Conservation (phyloP, 805 yeast species). For the Monosporozyma solicola region DNA sequence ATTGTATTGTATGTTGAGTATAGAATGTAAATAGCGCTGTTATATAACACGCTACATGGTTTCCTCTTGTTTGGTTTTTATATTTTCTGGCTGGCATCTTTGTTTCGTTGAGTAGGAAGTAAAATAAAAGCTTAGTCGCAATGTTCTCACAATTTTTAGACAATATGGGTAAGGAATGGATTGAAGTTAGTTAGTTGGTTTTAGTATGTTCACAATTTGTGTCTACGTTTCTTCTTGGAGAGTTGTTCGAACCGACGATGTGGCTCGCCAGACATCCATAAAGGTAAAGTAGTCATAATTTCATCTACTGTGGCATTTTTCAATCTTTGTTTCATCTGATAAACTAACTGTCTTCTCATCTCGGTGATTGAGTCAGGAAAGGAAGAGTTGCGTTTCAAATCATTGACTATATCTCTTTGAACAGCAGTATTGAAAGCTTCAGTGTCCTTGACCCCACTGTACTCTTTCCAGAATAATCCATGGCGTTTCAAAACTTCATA, state of each 20-base stretch:
- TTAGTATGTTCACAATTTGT: constrained; percentile 3
- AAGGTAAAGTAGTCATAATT: constrained; percentile 17
- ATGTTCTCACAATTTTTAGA: no score
- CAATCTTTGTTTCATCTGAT: constrained; percentile 2
- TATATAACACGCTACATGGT: no score
- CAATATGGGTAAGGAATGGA: background rate
- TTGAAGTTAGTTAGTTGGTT: background rate
- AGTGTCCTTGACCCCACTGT: background rate
- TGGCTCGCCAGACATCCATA: constrained; percentile 22
- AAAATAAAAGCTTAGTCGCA: no score
- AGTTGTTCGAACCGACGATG: constrained; percentile 15
- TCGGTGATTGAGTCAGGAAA: constrained; percentile 34
- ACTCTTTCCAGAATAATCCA: background rate
- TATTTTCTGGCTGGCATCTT: no score
- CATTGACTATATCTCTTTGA: constrained; percentile 17
- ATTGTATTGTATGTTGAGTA: no score
- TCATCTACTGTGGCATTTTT: constrained; percentile 14
- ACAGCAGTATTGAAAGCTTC: background rate
- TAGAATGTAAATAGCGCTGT: no score
- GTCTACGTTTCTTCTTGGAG: constrained; percentile 10
- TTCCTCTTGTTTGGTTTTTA: no score
- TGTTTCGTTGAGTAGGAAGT: no score
- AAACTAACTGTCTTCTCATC: constrained; percentile 29
- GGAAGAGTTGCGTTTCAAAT: constrained; percentile 30
- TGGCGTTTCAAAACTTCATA: background rate